A percentile compares a stretch with the other conserved stretches of the same genome.
Conservation (phyloP, 768 basidiomycete species). For the Pleurotus djamor region DNA sequence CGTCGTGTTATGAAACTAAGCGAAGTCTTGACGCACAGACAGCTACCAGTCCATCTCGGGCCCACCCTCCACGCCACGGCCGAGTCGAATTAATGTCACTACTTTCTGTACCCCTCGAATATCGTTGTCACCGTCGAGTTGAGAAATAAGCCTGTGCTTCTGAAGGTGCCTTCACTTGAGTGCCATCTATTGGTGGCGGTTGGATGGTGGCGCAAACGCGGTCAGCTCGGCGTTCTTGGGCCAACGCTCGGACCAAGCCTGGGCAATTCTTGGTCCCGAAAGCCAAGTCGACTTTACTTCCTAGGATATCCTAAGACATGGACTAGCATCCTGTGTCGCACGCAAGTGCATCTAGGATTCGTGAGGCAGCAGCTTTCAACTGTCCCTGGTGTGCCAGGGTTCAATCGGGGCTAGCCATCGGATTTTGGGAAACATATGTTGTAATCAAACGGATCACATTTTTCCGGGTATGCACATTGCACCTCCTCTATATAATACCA, state of each 20-base stretch:
- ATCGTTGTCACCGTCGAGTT: too few species aligned
- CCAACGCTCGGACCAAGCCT: neutral
- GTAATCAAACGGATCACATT: neutral
- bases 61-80: neutral
- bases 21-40: slow-evolving; percentile 23
- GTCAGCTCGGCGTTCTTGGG: neutral
- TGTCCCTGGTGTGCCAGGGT: neutral
- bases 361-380: neutral
- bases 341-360: neutral
- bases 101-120: too few species aligned
- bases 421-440: neutral
- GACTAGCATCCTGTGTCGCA: neutral
- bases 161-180: too few species aligned
- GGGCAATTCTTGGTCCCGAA: neutral
- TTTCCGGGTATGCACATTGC: neutral
- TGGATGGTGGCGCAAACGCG: too few species aligned
- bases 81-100: too few species aligned
- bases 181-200: too few species aligned
- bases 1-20: slow-evolving; percentile 29
- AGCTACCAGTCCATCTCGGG: slow-evolving; percentile 25
- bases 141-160: too few species aligned
- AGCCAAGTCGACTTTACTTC: neutral
- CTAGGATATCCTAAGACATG: neutral
- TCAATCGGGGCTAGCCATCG: neutral
- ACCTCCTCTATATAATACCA: neutral